Evolutionary conservation across 2,329 filamentous ascomycete species (phyloP).

Genomic region (Penicillium olsonii): DNA sequence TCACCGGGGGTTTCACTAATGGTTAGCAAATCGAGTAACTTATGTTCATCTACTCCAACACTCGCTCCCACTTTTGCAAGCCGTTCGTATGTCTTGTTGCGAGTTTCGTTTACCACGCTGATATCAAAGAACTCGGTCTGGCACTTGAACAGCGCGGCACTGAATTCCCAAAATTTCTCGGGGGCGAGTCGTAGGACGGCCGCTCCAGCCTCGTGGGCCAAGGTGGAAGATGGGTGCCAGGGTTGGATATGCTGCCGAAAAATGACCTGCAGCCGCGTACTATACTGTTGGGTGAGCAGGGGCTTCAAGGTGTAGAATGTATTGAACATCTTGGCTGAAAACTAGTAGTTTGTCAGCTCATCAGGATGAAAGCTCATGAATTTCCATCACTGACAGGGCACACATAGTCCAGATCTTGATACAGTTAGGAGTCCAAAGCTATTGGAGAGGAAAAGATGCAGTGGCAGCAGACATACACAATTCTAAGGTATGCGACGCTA

Average conservation of each 20-base stretch:
- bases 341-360: slow-evolving; percentile 38
- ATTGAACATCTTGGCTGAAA: slow-evolving; percentile 72
- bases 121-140: slow-evolving; percentile 84
- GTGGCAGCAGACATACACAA: slow-evolving; percentile 34
- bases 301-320: slow-evolving; percentile 72
- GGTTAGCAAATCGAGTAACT: slow-evolving; percentile 68
- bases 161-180: slow-evolving; percentile 78
- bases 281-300: slow-evolving; percentile 61
- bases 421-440: not conserved
- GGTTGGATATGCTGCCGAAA: slow-evolving; percentile 92
- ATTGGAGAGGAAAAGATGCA: not conserved
- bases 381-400: slow-evolving; percentile 60
- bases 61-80: slow-evolving; percentile 70
- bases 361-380: not conserved
- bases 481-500: slow-evolving; percentile 39
- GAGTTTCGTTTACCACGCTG: slow-evolving; percentile 76
- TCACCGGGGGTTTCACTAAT: slow-evolving; percentile 67
- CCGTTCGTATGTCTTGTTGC: slow-evolving; percentile 80
- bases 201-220: slow-evolving; percentile 71
- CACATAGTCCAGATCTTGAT: slow-evolving; percentile 78
- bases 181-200: slow-evolving; percentile 74
- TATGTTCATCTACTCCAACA: slow-evolving; percentile 69
- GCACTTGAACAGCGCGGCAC: slow-evolving; percentile 64
- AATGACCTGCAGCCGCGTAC: slow-evolving; percentile 68
- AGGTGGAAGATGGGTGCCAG: slow-evolving; percentile 86